A percentile compares a stretch with the other conserved stretches of the same genome.
These are phyloP conservation scores for Rutstroemia sydowiana DNA, from an alignment of 2,329 filamentous ascomycete species.

Conservation along the genomic window DNA sequence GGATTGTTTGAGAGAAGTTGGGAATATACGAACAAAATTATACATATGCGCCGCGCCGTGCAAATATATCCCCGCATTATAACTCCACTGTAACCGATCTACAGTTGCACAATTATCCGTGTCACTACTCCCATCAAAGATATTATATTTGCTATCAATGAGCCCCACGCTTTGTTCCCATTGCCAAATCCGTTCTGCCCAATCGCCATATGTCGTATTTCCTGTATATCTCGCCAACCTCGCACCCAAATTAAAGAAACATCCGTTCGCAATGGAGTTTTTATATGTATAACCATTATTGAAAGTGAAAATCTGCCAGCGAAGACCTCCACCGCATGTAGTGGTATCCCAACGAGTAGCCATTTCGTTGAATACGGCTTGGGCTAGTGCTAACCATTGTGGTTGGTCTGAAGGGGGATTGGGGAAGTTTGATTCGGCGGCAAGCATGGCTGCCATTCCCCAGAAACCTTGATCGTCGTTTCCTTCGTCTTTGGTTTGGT, in stretches of 20 bases:
- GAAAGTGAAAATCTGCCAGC: conserved; percentile 80
- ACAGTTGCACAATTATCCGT: conserved; percentile 49
- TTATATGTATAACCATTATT: conserved; percentile 78
- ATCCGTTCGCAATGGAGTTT: conserved; percentile 55
- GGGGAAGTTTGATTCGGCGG: conserved; percentile 57
- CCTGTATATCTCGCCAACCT: conserved; percentile 69
- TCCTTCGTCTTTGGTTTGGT: conserved; percentile 52
- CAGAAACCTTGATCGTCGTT: conserved; percentile 72
- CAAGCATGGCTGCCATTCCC: conserved; percentile 62
- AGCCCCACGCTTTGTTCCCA: conserved; percentile 54
- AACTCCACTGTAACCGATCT: conserved; percentile 59
- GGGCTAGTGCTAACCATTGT: conserved; percentile 63
- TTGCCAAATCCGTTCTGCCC: conserved; percentile 68
- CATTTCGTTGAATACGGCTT: conserved; percentile 76
- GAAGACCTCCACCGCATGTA: conserved; percentile 63
- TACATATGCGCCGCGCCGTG: conserved; percentile 44
- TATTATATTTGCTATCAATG: conserved; percentile 44
- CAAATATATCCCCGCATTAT: conserved; percentile 62
- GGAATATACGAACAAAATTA: conserved; percentile 36
- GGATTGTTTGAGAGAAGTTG: neutral
- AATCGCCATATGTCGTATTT: conserved; percentile 68
- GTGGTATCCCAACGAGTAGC: conserved; percentile 61
- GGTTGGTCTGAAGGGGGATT: conserved; percentile 48
- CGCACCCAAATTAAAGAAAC: conserved; percentile 54
- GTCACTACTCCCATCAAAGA: conserved; percentile 56